Conservation (phyloP, 2,329 filamentous ascomycete genomes). For the Epichloe elymi region DNA sequence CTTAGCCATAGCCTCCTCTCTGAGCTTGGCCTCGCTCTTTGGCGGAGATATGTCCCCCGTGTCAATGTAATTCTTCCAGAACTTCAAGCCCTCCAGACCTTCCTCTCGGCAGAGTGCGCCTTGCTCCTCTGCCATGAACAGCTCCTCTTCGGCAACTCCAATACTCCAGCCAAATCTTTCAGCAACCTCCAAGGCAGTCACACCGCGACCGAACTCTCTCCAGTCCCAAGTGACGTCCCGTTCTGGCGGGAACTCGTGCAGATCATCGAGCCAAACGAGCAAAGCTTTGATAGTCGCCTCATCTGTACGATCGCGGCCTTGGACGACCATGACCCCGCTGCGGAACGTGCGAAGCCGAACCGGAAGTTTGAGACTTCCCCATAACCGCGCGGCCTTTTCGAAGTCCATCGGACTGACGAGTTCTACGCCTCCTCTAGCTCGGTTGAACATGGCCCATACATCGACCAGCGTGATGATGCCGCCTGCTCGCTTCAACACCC, state of each 20-base stretch:
- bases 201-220: conserved; percentile 64
- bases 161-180: conserved; percentile 94
- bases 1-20: conserved; percentile 28
- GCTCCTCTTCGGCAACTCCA: conserved; percentile 85
- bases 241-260: conserved; percentile 53
- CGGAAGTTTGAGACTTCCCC: conserved; percentile 77
- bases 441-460: conserved; percentile 89
- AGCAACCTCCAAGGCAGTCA: conserved; percentile 81
- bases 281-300: conserved; percentile 74
- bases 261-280: conserved; percentile 61
- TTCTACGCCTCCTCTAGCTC: conserved; percentile 83
- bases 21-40: conserved; percentile 16
- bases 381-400: conserved; percentile 74
- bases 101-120: conserved; percentile 84
- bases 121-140: conserved; percentile 92
- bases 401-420: conserved; percentile 87
- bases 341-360: conserved; percentile 81
- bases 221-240: conserved; percentile 63
- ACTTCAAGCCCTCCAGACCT: conserved; percentile 77
- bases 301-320: conserved; percentile 76
- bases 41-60: conserved; percentile 23
- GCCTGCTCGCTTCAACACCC: conserved; percentile 64
- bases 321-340: conserved; percentile 88
- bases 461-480: conserved; percentile 86
- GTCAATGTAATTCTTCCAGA: conserved; percentile 73